Evolutionary conservation across 306 rosid species (phyloP).

Genomic region (Cucurbita maxima): DNA sequence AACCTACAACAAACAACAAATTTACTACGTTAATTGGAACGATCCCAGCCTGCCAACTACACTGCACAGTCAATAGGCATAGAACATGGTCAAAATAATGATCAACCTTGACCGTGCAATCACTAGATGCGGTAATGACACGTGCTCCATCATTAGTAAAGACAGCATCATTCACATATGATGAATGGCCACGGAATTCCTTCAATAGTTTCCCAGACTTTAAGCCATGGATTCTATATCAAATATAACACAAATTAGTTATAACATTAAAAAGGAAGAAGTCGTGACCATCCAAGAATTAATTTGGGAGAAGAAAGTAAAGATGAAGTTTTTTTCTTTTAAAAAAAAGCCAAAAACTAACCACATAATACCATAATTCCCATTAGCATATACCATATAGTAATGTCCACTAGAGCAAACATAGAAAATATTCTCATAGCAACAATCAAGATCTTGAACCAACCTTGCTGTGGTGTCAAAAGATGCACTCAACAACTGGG

Average conservation of each 20-base stretch:
- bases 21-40: background rate
- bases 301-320: background rate
- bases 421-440: background rate
- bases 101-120: constrained; percentile 80
- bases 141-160: constrained; percentile 85
- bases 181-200: constrained; percentile 93
- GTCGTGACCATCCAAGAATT: background rate
- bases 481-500: constrained; percentile 85
- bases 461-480: constrained; percentile 97
- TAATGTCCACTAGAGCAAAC: background rate
- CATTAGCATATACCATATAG: background rate
- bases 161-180: constrained; percentile 87
- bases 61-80: background rate
- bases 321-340: background rate
- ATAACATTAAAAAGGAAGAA: background rate
- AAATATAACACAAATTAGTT: constrained; percentile 6
- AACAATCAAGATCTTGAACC: constrained; percentile 6
- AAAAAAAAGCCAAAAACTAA: background rate
- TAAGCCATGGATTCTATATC: constrained; percentile 71
- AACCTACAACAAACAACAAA: constrained; percentile 35
- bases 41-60: background rate
- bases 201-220: constrained; percentile 91
- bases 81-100: background rate
- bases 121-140: constrained; percentile 88
- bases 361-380: background rate